Base-by-base conservation (phyloP, 805 yeast species). In the Zygotorulaspora chibaensis region DNA sequence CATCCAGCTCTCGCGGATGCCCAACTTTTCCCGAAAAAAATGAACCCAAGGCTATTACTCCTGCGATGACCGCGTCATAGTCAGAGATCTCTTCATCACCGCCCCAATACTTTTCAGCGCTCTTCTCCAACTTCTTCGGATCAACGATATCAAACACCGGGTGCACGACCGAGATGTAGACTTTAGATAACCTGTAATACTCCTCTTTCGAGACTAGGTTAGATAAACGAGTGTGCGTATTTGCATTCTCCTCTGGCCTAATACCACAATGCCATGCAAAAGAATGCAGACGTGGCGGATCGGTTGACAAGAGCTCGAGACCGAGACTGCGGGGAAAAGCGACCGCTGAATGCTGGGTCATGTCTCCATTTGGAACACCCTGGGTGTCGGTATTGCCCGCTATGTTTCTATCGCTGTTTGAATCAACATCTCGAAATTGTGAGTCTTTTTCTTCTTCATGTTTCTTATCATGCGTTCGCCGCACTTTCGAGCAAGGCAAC, bases 251-350 rank as follows among this genome's bases (percentile, higher is more conserved):
- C 28, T 48, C 50, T 13, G 38, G 38, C 25, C 52, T 37, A 11
- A 48, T 35, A 11, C 52, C 52, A 23, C 52, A 46, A 38, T 48
- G 34, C 52, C 52, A 48, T 6, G 47, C 52, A 29, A 48, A 46
- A 13, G 50, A 48, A 38, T 46, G 50, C 30, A 48, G 36, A n/a
- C 42, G 52, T 8, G 52, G 52, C 12, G 52, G 52, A 18, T 48
- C 42, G 3, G 45, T 25, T n/a, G 52, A 48, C 16, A 39, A 41
- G 15, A 48, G 47, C 30, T 45, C 52, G 5, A 48, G 46, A 4
- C 46, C 52, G 30, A 48, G 52, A 18, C 36, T 37, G 11, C 50
- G 50, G 10, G 52, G 50, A 28, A 48, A 46, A 3, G 52, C 45
- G 18, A 48, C 42, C 13, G 52, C 50, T 5, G 52, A 48, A 29